Percentiles rank a stretch among this genome's conserved stretches.
Evolutionary conservation across 2,329 filamentous ascomycete genomes (phyloP).

Genomic region (Colletotrichum sp.): DNA sequence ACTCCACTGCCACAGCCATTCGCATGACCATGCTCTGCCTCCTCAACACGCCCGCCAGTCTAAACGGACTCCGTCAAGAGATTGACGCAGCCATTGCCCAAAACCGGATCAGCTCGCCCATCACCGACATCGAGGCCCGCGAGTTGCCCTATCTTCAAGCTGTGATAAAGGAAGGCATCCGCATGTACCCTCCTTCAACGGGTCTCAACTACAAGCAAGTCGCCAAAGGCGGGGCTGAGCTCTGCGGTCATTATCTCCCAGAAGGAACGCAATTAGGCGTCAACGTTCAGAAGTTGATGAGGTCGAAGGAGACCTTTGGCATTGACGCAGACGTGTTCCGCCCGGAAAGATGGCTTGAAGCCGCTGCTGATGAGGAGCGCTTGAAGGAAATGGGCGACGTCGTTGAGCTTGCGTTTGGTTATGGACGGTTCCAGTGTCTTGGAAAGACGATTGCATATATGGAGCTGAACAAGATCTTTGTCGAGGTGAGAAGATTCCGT

Average conservation of each 20-base stretch:
- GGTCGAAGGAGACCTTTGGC: slow-evolving; percentile 47
- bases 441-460: slow-evolving; percentile 49
- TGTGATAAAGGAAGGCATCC: slow-evolving; percentile 56
- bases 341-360: slow-evolving; percentile 54
- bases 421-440: slow-evolving; percentile 48
- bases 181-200: slow-evolving; percentile 53
- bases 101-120: slow-evolving; percentile 23
- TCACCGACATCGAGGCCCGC: slow-evolving; percentile 38
- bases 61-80: slow-evolving; percentile 51
- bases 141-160: slow-evolving; percentile 52
- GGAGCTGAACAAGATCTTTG: slow-evolving; percentile 48
- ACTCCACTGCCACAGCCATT: slow-evolving; percentile 39
- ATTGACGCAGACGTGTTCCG: slow-evolving; percentile 47
- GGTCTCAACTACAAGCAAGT: slow-evolving; percentile 56
- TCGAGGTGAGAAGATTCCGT: slow-evolving; percentile 37
- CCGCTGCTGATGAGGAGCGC: slow-evolving; percentile 33
- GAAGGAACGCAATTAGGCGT: slow-evolving; percentile 44
- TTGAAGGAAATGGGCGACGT: slow-evolving; percentile 37
- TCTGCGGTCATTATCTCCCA: slow-evolving; percentile 40
- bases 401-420: slow-evolving; percentile 47
- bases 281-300: slow-evolving; percentile 41
- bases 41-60: slow-evolving; percentile 51
- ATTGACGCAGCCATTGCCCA: slow-evolving; percentile 38
- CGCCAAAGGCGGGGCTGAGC: slow-evolving; percentile 40
- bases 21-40: slow-evolving; percentile 57